A percentile compares a stretch with the other conserved stretches of the same genome.
These are phyloP conservation scores for Cyclotella baltica DNA, from an alignment of 108 stramenopile species.

Conservation along the genomic window DNA sequence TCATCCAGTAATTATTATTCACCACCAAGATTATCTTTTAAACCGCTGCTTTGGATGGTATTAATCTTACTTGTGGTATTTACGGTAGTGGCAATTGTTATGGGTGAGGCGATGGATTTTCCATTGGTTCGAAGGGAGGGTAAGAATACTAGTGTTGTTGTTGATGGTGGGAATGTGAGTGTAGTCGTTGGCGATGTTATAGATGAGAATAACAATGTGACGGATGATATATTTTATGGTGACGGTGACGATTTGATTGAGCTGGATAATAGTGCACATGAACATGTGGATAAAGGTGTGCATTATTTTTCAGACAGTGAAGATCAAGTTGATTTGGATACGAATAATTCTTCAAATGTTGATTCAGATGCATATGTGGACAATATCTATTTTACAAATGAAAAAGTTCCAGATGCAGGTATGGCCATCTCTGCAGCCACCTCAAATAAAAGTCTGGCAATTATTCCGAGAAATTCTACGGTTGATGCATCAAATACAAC, in stretches of 20 bases:
- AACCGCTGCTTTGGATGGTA: not conserved
- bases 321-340: not conserved
- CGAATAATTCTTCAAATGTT: too few relatives aligned
- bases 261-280: not conserved
- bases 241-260: not conserved
- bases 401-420: not conserved
- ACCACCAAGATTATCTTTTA: not conserved
- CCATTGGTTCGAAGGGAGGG: not conserved
- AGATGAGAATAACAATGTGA: not conserved
- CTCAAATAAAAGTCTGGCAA: not conserved
- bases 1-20: not conserved
- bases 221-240: not conserved
- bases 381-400: not conserved
- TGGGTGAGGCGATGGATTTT: not conserved
- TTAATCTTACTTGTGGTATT: not conserved
- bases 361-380: not conserved
- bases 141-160: not conserved
- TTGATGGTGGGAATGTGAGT: not conserved
- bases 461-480: not conserved
- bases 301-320: not conserved
- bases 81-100: conserved; percentile 6
- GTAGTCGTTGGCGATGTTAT: not conserved
- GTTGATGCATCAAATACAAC: not conserved
- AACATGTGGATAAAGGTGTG: not conserved
- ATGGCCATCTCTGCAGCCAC: too few relatives aligned